Conservation (phyloP, 352 stramenopile species). For the Phytophthora ramorum region DNA sequence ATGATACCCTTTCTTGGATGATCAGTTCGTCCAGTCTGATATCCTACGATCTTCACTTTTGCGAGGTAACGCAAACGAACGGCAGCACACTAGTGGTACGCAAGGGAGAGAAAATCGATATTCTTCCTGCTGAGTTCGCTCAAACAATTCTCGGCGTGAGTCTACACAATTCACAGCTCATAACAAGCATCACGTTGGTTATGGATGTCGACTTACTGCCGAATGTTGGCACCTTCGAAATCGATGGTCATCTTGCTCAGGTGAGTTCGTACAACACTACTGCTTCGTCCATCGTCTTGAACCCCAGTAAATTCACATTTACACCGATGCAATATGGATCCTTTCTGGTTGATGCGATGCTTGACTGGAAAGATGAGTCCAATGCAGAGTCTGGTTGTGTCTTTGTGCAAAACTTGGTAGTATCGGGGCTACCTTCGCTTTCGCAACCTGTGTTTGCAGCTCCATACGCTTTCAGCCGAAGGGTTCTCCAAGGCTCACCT, state of each 20-base stretch:
- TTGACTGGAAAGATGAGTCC: slow-evolving; percentile 15
- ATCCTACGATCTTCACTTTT: slow-evolving; percentile 26
- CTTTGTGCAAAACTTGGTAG: slow-evolving; percentile 14
- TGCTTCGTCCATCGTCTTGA: slow-evolving; percentile 12
- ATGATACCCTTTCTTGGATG: slow-evolving; percentile 4
- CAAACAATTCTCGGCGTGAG: slow-evolving; percentile 7
- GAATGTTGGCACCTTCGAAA: slow-evolving; percentile 2
- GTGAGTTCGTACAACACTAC: slow-evolving; percentile 23
- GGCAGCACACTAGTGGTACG: slow-evolving; percentile 6
- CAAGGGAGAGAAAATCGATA: slow-evolving; percentile 7
- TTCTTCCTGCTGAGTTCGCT: slow-evolving; percentile 10
- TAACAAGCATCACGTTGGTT: slow-evolving; percentile 20
- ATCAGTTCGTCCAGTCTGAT: slow-evolving; percentile 4
- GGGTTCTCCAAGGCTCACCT: slow-evolving; percentile 24
- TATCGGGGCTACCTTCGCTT: slow-evolving; percentile 20
- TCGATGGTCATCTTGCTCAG: slow-evolving; percentile 1
- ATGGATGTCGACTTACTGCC: slow-evolving; percentile 1
- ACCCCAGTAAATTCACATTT: slow-evolving; percentile 3
- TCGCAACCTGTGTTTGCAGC: slow-evolving; percentile 8
- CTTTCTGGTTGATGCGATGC: slow-evolving; percentile 26
- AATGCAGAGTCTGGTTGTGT: slow-evolving; percentile 17
- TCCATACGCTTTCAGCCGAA: slow-evolving; percentile 29
- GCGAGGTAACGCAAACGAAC: slow-evolving; percentile 4
- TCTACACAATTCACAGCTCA: slow-evolving; percentile 1
- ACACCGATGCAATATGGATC: slow-evolving; percentile 7